phyloP scores from a whole-genome alignment of 306 rosid genomes.

The Rubus idaeus region DNA sequence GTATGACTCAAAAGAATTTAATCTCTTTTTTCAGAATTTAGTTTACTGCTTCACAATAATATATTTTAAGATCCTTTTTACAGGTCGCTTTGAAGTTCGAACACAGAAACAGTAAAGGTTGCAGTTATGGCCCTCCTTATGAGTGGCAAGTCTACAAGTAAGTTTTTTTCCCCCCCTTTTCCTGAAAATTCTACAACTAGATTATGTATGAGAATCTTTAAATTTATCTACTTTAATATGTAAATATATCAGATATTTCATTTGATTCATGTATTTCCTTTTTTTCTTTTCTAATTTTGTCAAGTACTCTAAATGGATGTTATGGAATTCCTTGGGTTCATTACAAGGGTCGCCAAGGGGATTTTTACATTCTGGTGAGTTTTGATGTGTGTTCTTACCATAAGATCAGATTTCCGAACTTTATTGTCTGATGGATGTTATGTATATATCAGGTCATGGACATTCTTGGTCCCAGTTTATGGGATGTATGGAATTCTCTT shows the following conservation, averaged over 20 bases:
- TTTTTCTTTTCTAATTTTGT: conserved; percentile 13
- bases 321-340: conserved; percentile 93
- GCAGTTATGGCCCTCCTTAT: conserved; percentile 94
- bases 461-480: conserved; percentile 95
- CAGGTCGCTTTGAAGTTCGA: conserved; percentile 93
- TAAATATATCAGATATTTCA: conserved; percentile 11
- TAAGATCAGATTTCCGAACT: conserved; percentile 9
- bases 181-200: no score
- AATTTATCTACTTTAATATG: not conserved
- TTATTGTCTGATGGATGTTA: conserved; percentile 32
- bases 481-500: conserved; percentile 89
- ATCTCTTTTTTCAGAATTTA: conserved; percentile 26
- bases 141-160: conserved; percentile 96
- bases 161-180: conserved; percentile 13
- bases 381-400: conserved; percentile 30
- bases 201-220: not conserved
- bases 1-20: conserved; percentile 37
- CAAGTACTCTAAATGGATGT: conserved; percentile 78
- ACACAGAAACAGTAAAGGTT: conserved; percentile 92
- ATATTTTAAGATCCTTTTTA: conserved; percentile 25
- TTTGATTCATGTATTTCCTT: conserved; percentile 24
- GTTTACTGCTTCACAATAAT: conserved; percentile 9
- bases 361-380: conserved; percentile 89
- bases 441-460: conserved; percentile 78
- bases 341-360: conserved; percentile 95